phyloP scores from a whole-genome alignment of 257 asterid genomes.

The Gentiana dahurica region DNA sequence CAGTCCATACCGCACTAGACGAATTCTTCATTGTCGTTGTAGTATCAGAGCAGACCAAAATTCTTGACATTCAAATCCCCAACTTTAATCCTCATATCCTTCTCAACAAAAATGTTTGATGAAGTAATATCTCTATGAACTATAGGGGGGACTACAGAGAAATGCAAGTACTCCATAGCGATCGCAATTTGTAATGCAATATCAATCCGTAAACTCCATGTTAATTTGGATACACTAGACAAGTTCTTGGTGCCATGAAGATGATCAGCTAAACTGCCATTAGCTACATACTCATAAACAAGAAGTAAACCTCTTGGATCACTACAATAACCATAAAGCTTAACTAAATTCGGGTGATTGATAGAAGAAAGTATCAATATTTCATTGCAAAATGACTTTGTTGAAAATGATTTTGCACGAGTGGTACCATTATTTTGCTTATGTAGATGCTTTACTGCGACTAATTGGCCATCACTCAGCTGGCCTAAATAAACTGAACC shows the following conservation, averaged over 20 bases:
- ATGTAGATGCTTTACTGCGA: conserved; percentile 86
- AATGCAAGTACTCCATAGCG: conserved; percentile 83
- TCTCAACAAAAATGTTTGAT: conserved; percentile 72
- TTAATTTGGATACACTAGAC: conserved; percentile 25
- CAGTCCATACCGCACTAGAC: conserved; percentile 81
- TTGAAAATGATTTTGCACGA: conserved; percentile 41
- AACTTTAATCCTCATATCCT: conserved; percentile 75
- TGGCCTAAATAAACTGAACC: conserved; percentile 88
- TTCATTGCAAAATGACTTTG: conserved; percentile 82
- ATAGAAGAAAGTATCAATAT: conserved; percentile 76
- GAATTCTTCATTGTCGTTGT: conserved; percentile 22
- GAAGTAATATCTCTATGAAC: conserved; percentile 91
- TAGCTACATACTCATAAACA: conserved; percentile 80
- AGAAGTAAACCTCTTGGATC: conserved; percentile 89
- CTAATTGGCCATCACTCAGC: conserved; percentile 51
- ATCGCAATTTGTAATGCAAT: conserved; percentile 67
- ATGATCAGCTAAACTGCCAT: conserved; percentile 85
- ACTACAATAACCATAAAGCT: conserved; percentile 89
- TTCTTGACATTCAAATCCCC: conserved; percentile 91
- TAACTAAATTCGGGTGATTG: conserved; percentile 70
- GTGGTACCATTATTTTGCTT: conserved; percentile 36
- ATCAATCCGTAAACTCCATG: conserved; percentile 67
- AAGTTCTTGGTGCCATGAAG: conserved; percentile 55
- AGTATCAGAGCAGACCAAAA: conserved; percentile 47
- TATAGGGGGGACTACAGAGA: conserved; percentile 65